Evolutionary conservation across 805 yeast species (phyloP), one percentile per base, ranked within the genome.

Genomic region (Wickerhamomyces rabaulensis): DNA sequence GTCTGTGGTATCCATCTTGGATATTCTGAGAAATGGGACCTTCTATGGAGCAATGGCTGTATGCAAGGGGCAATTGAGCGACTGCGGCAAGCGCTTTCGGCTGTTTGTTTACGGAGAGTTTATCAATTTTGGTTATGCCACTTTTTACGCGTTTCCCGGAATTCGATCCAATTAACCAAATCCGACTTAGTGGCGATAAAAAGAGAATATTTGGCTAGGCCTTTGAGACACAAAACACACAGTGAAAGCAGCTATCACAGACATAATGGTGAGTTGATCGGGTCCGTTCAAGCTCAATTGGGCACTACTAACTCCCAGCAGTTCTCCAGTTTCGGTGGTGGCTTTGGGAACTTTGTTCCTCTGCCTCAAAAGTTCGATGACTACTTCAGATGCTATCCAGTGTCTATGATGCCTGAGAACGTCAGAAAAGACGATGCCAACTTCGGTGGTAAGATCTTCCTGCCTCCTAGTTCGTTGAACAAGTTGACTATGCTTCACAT

Each of bases 401-500:
- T 92, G 27, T 74, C 85, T 1, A 87, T 87, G 89, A 87, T 92
- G 95, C 65, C 65, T 20, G 95, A 83, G 62, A 57, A 75, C 56
- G 74, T 74, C 50, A 66, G 90, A 51, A 78, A 85, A 64, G 87
- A 84, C 48, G 87, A 79, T 50, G 84, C 95, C 43, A 90, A 94
- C 60, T 92, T 68, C 66, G 98, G 99, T 12, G 99, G 99, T 52
- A 94, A 94, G 70, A 89, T 94, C 45, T 90, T 92, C 52, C 65
- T 94, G 42, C 99, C 99, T 5, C 94, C 95, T 20, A 87, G 96
- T 35, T 94, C 98, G 0, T 75, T 94, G 52, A 86, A 84, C 63
- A 89, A 86, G 62, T 74, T 94, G 48, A 85, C 97, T 4, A 87
- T 87, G 87, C 70, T 94, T 37, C 92, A 91, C 61, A 89, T 94